Evolutionary conservation across 2,329 filamentous ascomycete species (phyloP), one percentile per base, ranked within the genome.

Genomic region (Thelonectria rubi): DNA sequence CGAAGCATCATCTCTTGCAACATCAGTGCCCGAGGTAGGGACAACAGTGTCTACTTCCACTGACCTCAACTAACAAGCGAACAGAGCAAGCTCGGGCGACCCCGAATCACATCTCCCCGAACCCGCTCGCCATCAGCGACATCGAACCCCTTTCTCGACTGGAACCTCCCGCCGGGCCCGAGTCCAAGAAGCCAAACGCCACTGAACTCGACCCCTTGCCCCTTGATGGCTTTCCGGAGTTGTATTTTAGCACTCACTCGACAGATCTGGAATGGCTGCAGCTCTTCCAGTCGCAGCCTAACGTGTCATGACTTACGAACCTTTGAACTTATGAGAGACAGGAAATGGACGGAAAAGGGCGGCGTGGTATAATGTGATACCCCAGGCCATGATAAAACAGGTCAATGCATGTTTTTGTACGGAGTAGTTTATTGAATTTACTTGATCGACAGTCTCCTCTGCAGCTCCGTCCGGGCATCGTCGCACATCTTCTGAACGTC

Each of bases 401-500:
- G 24, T 34, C n/a, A 32, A n/a, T 17, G 15, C 12, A 12, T 49
- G 26, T 12, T 21, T 18, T 39, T 14, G 6, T 37, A 3, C 3
- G 15, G 34, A 15, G 9, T 37, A 37, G 3, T 15, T 10, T 5
- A 10, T 30, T 37, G 34, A 21, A 20, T 49, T 26, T 34, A 40
- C 26, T 8, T 8, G 30, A 21, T 18, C 1, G 14, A 18, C 42
- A 55, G 15, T 17, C 42, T 46, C 46, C 10, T 39, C n/a, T 30
- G 30, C 7, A 60, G 10, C 5, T 60, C 46, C 17, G 46, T 51
- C 18, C 42, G 51, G 14, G 57, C 57, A 2, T 32, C 51, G 17
- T 55, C 15, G 51, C 57, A 60, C 57, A 60, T 51, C 21, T 55
- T 32, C 11, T 14, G 51, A 26, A 60, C 57, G 47, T 60, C 18